A percentile compares a stretch with the other conserved stretches of the same genome.
phyloP scores from a whole-genome alignment of 805 yeast species.

The Candida dajiaensis region DNA sequence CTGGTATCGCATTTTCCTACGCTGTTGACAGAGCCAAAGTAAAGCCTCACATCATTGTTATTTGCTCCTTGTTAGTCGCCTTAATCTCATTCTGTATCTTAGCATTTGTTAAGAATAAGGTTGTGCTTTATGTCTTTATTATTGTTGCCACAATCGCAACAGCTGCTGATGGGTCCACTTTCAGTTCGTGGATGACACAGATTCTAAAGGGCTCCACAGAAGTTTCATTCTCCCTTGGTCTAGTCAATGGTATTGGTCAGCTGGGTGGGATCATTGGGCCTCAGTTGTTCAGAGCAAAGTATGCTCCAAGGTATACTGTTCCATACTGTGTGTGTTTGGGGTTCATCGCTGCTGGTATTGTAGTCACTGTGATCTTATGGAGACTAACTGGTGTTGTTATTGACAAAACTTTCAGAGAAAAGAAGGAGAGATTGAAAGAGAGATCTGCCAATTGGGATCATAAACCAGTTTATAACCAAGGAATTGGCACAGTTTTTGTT shows the following conservation, averaged over 20 bases:
- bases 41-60: constrained; percentile 1
- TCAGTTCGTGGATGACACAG: constrained; percentile 8
- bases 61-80: neutral
- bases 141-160: constrained; percentile 6
- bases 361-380: neutral
- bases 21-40: constrained; percentile 10
- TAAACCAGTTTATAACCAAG: constrained; percentile 3
- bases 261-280: constrained; percentile 13
- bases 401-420: neutral
- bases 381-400: neutral
- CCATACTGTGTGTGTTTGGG: constrained; percentile 9
- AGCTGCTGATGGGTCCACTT: constrained; percentile 9
- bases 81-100: constrained; percentile 4
- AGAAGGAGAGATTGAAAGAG: constrained; percentile 2
- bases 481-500: neutral
- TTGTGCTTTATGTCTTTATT: constrained; percentile 7
- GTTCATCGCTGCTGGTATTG: constrained; percentile 4
- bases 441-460: neutral
- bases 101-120: constrained; percentile 3
- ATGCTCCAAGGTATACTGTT: constrained; percentile 7
- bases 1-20: constrained; percentile 13
- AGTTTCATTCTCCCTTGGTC: constrained; percentile 7
- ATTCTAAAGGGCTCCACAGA: constrained; percentile 7
- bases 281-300: constrained; percentile 9
- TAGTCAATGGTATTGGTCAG: constrained; percentile 7